Evolutionary conservation across 2,329 filamentous ascomycete genomes (phyloP), one percentile per base, ranked within the genome.

Genomic region (Ceratocystiopsis minuta): DNA sequence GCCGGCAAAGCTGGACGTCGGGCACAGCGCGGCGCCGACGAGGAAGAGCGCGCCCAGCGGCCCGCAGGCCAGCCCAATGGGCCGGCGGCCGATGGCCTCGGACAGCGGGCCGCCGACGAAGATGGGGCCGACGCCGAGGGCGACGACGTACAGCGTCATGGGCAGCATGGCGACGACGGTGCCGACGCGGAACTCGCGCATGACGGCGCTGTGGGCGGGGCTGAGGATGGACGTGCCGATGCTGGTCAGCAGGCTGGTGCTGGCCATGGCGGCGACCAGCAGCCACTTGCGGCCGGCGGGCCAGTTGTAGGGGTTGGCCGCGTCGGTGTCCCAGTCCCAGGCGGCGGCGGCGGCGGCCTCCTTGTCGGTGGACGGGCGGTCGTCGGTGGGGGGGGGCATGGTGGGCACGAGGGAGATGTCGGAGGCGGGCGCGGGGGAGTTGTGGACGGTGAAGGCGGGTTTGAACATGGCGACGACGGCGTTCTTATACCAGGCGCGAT

Each of bases 91-190:
- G 32, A 69, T 56, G 0, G 62, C 66, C 51, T 80, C 76, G 39
- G 68, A 74, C 0, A 77, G 50, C 0, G 74, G 75, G 0, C 73
- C 72, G 11, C 68, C 69, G 14, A 76, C 48, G 14, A 75, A 46
- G 39, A 78, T 57, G 7, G 76, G 75, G 0, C 75, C 75, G 15
- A 77, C 59, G 3, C 60, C 71, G 0, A 80, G 61, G 0, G 73
- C 75, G 11, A 78, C 55, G 6, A 74, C 66, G 53, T 75, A 80
- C 6, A 76, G 53, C 0, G 75, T 67, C 1, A 80, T 54, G 0
- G 70, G 68, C 0, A 79, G 56, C n/a, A 80, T 58, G 0, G 75
- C 68, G 9, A 65, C 61, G 1, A 70, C 75, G 39, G 63, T 61
- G 14, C 62, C 64, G 13, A 77, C 62, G 37, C 61, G 48, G 52